Conservation (phyloP, 805 yeast species). For the Brettanomyces sp. region DNA sequence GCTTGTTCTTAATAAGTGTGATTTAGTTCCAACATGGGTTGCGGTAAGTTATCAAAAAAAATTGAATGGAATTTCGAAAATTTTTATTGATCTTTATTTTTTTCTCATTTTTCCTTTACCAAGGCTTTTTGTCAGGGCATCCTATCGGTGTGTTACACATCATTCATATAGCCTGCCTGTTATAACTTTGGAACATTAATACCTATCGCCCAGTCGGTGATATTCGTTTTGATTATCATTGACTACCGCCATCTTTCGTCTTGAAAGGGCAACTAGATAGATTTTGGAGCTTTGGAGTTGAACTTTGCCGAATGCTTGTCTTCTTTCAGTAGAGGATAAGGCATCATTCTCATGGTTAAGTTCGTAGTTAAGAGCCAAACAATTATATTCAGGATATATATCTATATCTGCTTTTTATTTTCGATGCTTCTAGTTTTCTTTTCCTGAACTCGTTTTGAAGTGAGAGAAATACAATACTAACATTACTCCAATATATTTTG, state of each 20-base stretch:
- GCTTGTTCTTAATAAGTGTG: slow-evolving; percentile 93
- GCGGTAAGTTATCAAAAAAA: slow-evolving; percentile 84
- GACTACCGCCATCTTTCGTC: slow-evolving; percentile 23
- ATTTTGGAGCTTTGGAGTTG: slow-evolving; percentile 77
- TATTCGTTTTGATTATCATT: slow-evolving; percentile 38
- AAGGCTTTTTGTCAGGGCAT: slow-evolving; percentile 83
- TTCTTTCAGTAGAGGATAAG: slow-evolving; percentile 14
- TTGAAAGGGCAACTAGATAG: slow-evolving; percentile 32
- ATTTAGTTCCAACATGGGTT: slow-evolving; percentile 97
- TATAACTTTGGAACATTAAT: slow-evolving; percentile 93
- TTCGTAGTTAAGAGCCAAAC: slow-evolving; percentile 92
- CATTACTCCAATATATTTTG: slow-evolving; percentile 1
- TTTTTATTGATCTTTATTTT: slow-evolving; percentile 7
- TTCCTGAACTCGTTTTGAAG: neutral
- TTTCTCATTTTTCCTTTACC: slow-evolving; percentile 31
- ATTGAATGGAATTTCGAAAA: neutral
- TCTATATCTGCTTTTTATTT: too few relatives aligned
- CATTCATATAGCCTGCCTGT: slow-evolving; percentile 63
- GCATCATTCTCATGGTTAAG: slow-evolving; percentile 24
- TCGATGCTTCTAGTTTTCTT: too few relatives aligned
- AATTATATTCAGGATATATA: slow-evolving; percentile 15
- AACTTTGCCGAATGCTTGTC: slow-evolving; percentile 28
- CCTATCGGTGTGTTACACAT: slow-evolving; percentile 19
- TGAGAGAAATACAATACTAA: slow-evolving; percentile 5
- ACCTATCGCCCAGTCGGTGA: slow-evolving; percentile 38